These are phyloP conservation scores for Pythium phragmitis DNA, from an alignment of 352 stramenopile genomes.

Conservation along the genomic window DNA sequence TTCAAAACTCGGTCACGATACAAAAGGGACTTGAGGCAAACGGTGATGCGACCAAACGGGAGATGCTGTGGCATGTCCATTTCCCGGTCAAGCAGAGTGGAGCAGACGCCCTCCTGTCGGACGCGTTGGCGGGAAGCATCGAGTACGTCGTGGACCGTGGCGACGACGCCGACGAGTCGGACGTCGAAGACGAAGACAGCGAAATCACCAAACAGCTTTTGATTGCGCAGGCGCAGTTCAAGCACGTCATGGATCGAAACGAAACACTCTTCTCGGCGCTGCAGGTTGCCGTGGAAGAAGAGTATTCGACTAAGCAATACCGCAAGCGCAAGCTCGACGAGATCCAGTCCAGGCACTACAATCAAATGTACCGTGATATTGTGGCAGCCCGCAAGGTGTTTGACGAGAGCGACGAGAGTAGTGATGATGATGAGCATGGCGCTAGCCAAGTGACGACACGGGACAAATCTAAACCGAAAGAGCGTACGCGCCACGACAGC, in stretches of 20 bases:
- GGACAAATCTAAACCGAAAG: conserved; percentile 13
- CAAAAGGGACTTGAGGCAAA: conserved; percentile 26
- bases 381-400: conserved; percentile 40
- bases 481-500: conserved; percentile 10
- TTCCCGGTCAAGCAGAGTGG: conserved; percentile 48
- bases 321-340: conserved; percentile 41
- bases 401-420: conserved; percentile 50
- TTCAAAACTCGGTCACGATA: conserved; percentile 42
- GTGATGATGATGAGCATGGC: conserved; percentile 28
- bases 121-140: conserved; percentile 38
- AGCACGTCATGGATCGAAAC: conserved; percentile 40
- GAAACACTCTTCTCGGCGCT: conserved; percentile 40
- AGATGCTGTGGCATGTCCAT: conserved; percentile 55
- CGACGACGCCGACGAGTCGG: conserved; percentile 41
- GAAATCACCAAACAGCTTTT: conserved; percentile 56
- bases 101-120: conserved; percentile 37
- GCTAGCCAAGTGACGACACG: neutral
- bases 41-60: conserved; percentile 8
- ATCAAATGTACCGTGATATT: conserved; percentile 71
- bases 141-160: conserved; percentile 38
- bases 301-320: conserved; percentile 53
- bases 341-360: conserved; percentile 60
- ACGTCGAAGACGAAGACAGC: conserved; percentile 53
- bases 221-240: conserved; percentile 47
- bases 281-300: conserved; percentile 36